phyloP scores from a whole-genome alignment of 139 green algal species.

The Desmodesmus armatus region DNA sequence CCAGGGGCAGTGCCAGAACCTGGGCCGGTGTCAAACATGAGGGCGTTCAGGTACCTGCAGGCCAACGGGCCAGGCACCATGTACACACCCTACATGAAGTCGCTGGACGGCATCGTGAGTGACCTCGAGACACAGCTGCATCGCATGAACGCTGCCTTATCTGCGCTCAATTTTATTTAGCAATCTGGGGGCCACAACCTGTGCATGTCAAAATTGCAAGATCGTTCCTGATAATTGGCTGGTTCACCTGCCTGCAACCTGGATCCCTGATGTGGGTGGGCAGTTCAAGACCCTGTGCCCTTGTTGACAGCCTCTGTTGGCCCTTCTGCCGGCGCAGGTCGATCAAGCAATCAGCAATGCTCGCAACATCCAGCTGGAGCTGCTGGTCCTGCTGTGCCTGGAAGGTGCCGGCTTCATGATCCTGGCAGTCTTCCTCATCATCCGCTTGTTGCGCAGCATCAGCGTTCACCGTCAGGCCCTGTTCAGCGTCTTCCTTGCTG shows the following conservation, averaged over 20 bases:
- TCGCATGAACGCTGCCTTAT: background rate
- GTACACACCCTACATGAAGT: conserved; percentile 43
- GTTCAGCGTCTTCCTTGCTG: conserved; percentile 58
- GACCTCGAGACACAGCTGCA: background rate
- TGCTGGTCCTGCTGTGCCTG: conserved; percentile 53
- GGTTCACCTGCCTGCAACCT: too few relatives aligned
- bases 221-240: too few relatives aligned
- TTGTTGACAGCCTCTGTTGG: too few relatives aligned
- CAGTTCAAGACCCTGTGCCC: too few relatives aligned
- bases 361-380: conserved; percentile 32
- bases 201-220: too few relatives aligned
- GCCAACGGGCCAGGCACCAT: conserved; percentile 46
- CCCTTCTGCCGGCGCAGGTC: background rate
- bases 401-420: conserved; percentile 45
- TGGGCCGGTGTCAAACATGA: background rate
- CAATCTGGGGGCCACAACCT: too few relatives aligned
- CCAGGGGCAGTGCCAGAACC: too few relatives aligned
- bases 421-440: conserved; percentile 22
- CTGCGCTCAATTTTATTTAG: too few relatives aligned
- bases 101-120: conserved; percentile 49
- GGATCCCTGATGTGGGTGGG: too few relatives aligned
- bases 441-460: conserved; percentile 49
- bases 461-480: conserved; percentile 49
- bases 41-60: conserved; percentile 35
- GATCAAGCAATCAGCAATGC: conserved; percentile 49